These are phyloP conservation scores for Colletotrichum lentis DNA, from an alignment of 2,329 filamentous ascomycete genomes.

Conservation along the genomic window DNA sequence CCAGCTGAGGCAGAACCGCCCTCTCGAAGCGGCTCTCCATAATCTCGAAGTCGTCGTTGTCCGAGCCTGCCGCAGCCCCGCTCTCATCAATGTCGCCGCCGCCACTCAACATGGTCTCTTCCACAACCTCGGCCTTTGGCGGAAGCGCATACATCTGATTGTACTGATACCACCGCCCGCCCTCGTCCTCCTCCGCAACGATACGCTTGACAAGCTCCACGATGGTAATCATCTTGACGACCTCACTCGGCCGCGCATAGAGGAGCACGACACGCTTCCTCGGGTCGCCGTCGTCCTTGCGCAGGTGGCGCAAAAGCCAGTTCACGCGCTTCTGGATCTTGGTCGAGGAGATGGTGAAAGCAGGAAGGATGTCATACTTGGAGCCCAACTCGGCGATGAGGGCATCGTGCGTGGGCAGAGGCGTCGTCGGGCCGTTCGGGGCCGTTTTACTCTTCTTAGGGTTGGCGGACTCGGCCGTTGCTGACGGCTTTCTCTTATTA, in stretches of 20 bases:
- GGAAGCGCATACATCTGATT: slow-evolving; percentile 63
- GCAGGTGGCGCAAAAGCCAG: slow-evolving; percentile 56
- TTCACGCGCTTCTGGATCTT: slow-evolving; percentile 65
- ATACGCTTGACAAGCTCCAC: slow-evolving; percentile 69
- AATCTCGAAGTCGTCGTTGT: slow-evolving; percentile 62
- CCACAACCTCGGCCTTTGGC: slow-evolving; percentile 48
- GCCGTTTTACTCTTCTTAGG: slow-evolving; percentile 27
- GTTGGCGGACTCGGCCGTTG: slow-evolving; percentile 18
- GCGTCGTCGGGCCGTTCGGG: slow-evolving; percentile 40
- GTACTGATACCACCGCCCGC: slow-evolving; percentile 61
- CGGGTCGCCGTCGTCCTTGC: slow-evolving; percentile 40
- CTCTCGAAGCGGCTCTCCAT: slow-evolving; percentile 66
- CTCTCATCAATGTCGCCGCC: slow-evolving; percentile 38
- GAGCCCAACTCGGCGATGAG: slow-evolving; percentile 55
- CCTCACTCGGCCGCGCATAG: slow-evolving; percentile 59
- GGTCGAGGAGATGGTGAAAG: slow-evolving; percentile 67
- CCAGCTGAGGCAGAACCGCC: slow-evolving; percentile 58
- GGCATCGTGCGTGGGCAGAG: slow-evolving; percentile 51
- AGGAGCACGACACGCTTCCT: slow-evolving; percentile 55
- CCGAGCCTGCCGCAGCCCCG: slow-evolving; percentile 42
- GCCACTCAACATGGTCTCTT: slow-evolving; percentile 53
- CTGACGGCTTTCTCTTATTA: slow-evolving; percentile 27
- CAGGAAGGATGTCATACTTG: slow-evolving; percentile 59
- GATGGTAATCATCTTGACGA: slow-evolving; percentile 73
- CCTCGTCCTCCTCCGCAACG: slow-evolving; percentile 51